phyloP scores from a whole-genome alignment of 2,329 filamentous ascomycete species.

The Aureobasidium sp. region DNA sequence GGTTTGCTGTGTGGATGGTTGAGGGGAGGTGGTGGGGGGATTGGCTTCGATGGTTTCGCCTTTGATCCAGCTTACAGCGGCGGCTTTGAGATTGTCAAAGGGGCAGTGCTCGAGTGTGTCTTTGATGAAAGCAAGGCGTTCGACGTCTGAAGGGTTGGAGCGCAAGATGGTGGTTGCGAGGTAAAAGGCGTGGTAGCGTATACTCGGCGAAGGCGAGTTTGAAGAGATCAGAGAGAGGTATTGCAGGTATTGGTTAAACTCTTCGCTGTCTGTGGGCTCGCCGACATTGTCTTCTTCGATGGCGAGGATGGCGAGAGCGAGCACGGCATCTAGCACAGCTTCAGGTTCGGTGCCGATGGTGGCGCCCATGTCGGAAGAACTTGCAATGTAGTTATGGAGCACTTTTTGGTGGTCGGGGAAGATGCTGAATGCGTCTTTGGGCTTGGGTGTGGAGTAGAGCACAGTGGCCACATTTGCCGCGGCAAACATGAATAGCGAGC shows the following conservation, averaged over 20 bases:
- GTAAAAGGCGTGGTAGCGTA: constrained; percentile 44
- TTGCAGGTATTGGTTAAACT: constrained; percentile 48
- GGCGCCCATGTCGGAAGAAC: constrained; percentile 30
- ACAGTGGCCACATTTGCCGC: constrained; percentile 45
- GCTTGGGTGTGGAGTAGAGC: constrained; percentile 37
- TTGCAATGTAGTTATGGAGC: constrained; percentile 46
- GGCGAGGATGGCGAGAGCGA: constrained; percentile 47
- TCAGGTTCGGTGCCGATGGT: constrained; percentile 42
- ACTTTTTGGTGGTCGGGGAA: constrained; percentile 49
- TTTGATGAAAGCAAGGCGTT: constrained; percentile 48
- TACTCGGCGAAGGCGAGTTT: constrained; percentile 40
- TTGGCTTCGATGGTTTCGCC: constrained; percentile 49
- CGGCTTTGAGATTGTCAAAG: constrained; percentile 49
- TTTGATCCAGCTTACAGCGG: constrained; percentile 55
- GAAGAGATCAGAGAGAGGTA: constrained; percentile 42
- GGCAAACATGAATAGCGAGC: constrained; percentile 47
- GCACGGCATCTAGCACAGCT: constrained; percentile 47
- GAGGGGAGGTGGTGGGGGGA: constrained; percentile 18
- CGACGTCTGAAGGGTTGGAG: constrained; percentile 46
- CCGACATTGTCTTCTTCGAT: constrained; percentile 40
- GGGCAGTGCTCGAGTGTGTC: constrained; percentile 49
- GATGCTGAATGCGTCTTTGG: constrained; percentile 33
- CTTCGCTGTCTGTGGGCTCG: constrained; percentile 42
- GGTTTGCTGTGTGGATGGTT: background rate
- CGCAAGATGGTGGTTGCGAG: constrained; percentile 44